phyloP scores from a whole-genome alignment of 179 eudicot species.

The Beta lomatogona region DNA sequence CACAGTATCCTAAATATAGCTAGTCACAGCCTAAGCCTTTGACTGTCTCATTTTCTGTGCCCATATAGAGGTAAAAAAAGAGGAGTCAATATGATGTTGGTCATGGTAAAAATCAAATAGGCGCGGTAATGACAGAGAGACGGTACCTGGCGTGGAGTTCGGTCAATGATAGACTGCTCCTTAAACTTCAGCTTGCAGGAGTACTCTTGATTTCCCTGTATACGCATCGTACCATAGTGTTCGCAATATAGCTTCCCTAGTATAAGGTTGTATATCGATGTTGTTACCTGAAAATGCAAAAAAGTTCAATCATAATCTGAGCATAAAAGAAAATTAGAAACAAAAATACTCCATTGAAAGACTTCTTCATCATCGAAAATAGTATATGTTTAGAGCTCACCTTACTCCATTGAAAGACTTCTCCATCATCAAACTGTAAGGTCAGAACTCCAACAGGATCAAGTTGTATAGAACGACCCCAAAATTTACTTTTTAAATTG shows the following conservation, averaged over 20 bases:
- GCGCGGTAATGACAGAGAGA: background rate
- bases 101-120: background rate
- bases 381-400: constrained; percentile 38
- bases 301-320: constrained; percentile 9
- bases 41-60: background rate
- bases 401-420: constrained; percentile 96
- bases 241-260: constrained; percentile 92
- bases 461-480: constrained; percentile 98
- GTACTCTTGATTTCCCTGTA: constrained; percentile 72
- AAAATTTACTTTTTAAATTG: constrained; percentile 93
- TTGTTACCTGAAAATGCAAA: constrained; percentile 70
- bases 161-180: constrained; percentile 94
- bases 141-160: constrained; percentile 95
- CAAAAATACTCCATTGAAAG: constrained; percentile 72
- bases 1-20: background rate
- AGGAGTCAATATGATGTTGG: background rate
- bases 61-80: background rate
- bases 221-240: constrained; percentile 95
- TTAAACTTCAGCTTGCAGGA: constrained; percentile 88
- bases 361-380: constrained; percentile 90
- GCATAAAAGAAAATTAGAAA: background rate
- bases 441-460: constrained; percentile 91
- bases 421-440: constrained; percentile 94
- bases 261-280: constrained; percentile 94
- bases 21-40: background rate